Percentiles rank a stretch among this genome's conserved stretches.
Conservation (phyloP, 768 basidiomycete species). For the Trametes elegans region DNA sequence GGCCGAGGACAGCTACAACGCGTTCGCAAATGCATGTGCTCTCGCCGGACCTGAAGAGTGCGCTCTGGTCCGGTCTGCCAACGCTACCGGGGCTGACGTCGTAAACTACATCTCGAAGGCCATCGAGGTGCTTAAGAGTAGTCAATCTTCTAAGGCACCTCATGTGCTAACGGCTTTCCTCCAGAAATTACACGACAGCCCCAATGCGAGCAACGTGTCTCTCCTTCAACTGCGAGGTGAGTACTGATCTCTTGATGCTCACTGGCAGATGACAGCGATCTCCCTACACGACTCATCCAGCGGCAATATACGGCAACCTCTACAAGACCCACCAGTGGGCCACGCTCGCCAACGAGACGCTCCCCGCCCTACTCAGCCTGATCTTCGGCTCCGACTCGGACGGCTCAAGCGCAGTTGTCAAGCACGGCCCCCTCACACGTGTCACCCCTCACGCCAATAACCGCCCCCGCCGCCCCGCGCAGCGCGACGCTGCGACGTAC, state of each 20-base stretch:
- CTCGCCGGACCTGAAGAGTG: constrained; percentile 3
- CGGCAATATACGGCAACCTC: neutral
- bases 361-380: neutral
- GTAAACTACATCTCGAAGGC: neutral
- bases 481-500: neutral
- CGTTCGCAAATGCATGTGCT: constrained; percentile 9
- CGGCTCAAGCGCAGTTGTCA: neutral
- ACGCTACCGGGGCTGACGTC: constrained; percentile 6
- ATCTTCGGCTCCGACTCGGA: neutral
- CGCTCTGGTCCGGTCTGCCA: neutral
- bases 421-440: neutral
- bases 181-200: constrained; percentile 4
- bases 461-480: neutral
- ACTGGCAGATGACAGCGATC: too few species aligned
- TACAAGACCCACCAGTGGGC: constrained; percentile 8
- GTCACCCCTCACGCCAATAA: neutral
- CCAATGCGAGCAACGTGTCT: neutral
- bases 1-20: constrained; percentile 6
- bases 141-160: neutral
- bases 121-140: neutral
- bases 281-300: neutral
- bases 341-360: neutral
- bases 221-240: constrained; percentile 2
- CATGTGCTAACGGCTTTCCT: neutral
- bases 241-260: too few species aligned